A percentile compares a stretch with the other conserved stretches of the same genome.
Evolutionary conservation across 129 eudicot species (phyloP).

Genomic region (Helichrysum umbraculigerum): DNA sequence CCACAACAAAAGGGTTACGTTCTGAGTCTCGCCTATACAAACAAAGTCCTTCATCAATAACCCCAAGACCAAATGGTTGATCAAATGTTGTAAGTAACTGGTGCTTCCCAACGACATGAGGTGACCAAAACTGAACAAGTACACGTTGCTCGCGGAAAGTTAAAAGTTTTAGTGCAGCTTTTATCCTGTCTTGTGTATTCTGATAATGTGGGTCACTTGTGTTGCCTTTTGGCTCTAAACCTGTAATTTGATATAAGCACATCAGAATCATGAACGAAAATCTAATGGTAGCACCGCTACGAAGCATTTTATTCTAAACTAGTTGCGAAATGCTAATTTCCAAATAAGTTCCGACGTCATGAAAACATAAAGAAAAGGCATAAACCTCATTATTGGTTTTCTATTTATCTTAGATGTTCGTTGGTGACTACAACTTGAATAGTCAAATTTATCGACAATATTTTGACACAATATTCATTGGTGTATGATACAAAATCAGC

Average conservation of each 20-base stretch:
- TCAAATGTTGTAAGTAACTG: neutral
- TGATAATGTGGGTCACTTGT: neutral
- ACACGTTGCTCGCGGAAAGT: neutral
- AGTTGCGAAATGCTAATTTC: neutral
- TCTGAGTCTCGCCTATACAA: constrained; percentile 5
- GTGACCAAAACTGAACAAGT: constrained; percentile 11
- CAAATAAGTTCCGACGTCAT: neutral
- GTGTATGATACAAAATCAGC: no score
- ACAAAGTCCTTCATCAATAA: neutral
- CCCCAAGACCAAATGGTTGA: constrained; percentile 19
- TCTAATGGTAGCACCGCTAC: neutral
- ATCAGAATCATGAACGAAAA: neutral
- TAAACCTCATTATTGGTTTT: no score
- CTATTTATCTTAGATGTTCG: no score
- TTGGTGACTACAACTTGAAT: no score
- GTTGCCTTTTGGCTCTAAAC: neutral
- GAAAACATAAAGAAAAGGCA: no score
- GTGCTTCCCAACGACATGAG: neutral
- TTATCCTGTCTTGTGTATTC: neutral
- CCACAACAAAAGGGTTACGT: neutral
- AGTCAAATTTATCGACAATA: no score
- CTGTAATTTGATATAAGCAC: neutral
- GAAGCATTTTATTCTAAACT: neutral
- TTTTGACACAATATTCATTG: neutral
- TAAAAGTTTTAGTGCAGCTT: constrained; percentile 1